Base-by-base conservation (phyloP, 1,139 yeast genomes). In the Pichia terricola region DNA sequence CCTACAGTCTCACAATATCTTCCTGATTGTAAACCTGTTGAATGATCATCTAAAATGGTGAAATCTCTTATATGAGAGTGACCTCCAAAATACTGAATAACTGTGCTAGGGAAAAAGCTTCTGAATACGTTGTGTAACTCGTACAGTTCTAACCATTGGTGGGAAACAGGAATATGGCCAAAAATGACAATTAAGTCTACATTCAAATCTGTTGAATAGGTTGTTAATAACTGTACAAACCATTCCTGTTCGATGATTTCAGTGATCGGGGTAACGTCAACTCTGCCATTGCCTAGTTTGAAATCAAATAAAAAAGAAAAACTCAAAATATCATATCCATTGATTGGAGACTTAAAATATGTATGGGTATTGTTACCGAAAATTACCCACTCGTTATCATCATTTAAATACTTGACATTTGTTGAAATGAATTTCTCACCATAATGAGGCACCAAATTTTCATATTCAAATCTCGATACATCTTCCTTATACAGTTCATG, bases 51-150 rank as follows among this genome's bases (percentile, higher is more conserved):
- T 48, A 78, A 70, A 4, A 78, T 68, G 5, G 75, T 72, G 60
- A 81, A 89, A 63, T 91, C 97, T 50, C 98, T 70, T 35, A 91
- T 79, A 61, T 91, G 98, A 37, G 94, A 80, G 63, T 91, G 98
- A 0, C 97, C 98, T 1, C 97, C 97, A 61, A 91, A 81, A 58
- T 84, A 84, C 57, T 87, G 95, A 42, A 91, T 84, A 1, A 80
- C 70, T 0, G 74, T 72, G 28, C 69, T 57, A 2, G 94, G 89
- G 56, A 75, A 81, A 35, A 62, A 68, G 26, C 60, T 49, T 44
- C 97, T 72, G 37, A 91, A 63, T 8, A 63, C 65, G 0, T 58
- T 37, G 54, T 83, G 87, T 34, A 83, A 61, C 2, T 61, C 53
- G 42, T 68, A 66, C 53, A 81, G 65, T 54, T 85, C 95, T 3